Base-by-base conservation (phyloP, 768 basidiomycete genomes). In the Hemileccinum rubropunctum region DNA sequence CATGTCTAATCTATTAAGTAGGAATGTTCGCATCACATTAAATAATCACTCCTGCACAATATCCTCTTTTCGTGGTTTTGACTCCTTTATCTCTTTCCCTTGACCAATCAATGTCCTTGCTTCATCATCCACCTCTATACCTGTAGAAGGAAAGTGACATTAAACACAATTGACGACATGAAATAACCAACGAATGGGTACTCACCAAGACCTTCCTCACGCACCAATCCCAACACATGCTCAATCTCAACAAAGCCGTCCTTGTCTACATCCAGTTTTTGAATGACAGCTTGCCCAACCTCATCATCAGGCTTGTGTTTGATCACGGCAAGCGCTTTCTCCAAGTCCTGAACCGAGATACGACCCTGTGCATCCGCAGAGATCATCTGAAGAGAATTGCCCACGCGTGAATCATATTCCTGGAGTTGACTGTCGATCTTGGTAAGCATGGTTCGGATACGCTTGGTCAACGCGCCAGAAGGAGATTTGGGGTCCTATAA, bases 241-340 rank as follows among this genome's bases (percentile, higher is more conserved):
- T 95, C 91, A 40, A 98, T 78, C 65, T 95, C 91, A 21, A 98
- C 94, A 63, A 84, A 95, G 0, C 95, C 95, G 64, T 98, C 95
- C 69, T 91, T 84, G 71, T 98, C 95, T 10, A 91, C 88, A 65
- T 99, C 97, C 61, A 98, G 73, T 70, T 98, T 98, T 64, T 91
- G 84, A 46, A 95, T 83, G 44, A 99, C 84, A 18, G 82, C 84
- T 52, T 86, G 83, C 20, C 91, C 90, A 14, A 91, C 85, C 53
- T 93, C 88, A 47, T 95, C 91, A 49, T 91, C 87, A 4, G 95
- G 95, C 62, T 76, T 82, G 70, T 98, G 97, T 71, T 89, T 88
- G 75, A 98, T 98, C 46, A 97, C 92, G 47, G 84, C 81, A 47
- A 98, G 74, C 17, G 94, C 95, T 61, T 90, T 91, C 69, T 92